Evolutionary conservation across 2,329 filamentous ascomycete species (phyloP).

Genomic region (Penicillium sp.): DNA sequence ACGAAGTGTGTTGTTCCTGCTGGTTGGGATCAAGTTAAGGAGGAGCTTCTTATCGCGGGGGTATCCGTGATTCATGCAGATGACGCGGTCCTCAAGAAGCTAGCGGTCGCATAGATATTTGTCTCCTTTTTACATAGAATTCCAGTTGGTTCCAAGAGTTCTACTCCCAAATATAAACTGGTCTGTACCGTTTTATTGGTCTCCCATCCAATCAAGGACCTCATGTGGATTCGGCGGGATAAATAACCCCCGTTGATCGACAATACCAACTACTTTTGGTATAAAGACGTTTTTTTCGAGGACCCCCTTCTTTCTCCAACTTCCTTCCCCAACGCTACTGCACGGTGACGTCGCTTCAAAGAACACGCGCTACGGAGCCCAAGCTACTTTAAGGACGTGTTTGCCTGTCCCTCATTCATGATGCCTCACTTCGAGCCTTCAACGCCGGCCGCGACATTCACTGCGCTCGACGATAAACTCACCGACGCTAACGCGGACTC

Average conservation of each 20-base stretch:
- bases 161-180: neutral
- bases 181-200: neutral
- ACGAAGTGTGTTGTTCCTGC: constrained; percentile 69
- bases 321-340: neutral
- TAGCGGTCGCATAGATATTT: constrained; percentile 29
- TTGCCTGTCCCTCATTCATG: neutral
- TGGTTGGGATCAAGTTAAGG: constrained; percentile 58
- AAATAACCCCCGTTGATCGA: constrained; percentile 2
- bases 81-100: constrained; percentile 57
- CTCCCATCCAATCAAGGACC: neutral
- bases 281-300: neutral
- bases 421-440: constrained; percentile 14
- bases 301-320: neutral
- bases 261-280: neutral
- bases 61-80: constrained; percentile 63
- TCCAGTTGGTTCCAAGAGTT: neutral
- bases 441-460: constrained; percentile 25
- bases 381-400: neutral
- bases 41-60: constrained; percentile 58
- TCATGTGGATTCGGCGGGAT: constrained; percentile 2
- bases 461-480: constrained; percentile 24
- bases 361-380: neutral
- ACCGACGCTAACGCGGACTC: constrained; percentile 15
- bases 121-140: neutral
- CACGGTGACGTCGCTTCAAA: neutral